Evolutionary conservation across 1,284 basidiomycete genomes (phyloP).

Genomic region (Austroboletus niveus): DNA sequence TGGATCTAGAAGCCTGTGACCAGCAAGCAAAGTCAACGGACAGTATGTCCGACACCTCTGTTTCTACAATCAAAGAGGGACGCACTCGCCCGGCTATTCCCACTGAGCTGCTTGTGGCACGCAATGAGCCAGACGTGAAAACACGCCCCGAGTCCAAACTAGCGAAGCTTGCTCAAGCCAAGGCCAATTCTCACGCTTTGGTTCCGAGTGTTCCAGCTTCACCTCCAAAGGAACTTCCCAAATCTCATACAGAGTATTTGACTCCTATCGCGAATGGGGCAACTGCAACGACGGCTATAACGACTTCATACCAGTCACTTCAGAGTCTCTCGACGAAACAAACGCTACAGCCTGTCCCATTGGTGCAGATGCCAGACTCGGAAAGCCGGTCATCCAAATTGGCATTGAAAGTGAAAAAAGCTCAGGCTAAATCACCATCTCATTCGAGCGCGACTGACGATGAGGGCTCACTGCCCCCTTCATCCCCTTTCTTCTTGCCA

Average conservation of each 20-base stretch:
- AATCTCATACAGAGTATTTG: slow-evolving; percentile 60
- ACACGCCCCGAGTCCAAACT: slow-evolving; percentile 61
- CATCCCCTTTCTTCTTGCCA: slow-evolving; percentile 57
- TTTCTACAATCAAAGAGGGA: slow-evolving; percentile 24
- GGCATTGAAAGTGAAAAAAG: slow-evolving; percentile 64
- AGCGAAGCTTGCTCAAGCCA: slow-evolving; percentile 62
- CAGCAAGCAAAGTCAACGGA: slow-evolving; percentile 13
- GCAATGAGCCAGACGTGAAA: slow-evolving; percentile 24
- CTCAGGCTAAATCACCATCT: slow-evolving; percentile 40
- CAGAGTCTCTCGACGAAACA: slow-evolving; percentile 43
- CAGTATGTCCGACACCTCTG: slow-evolving; percentile 18
- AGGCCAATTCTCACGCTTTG: slow-evolving; percentile 41
- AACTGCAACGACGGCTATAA: slow-evolving; percentile 76
- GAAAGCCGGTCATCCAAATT: slow-evolving; percentile 58
- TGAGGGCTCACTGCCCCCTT: slow-evolving; percentile 32
- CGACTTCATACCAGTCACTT: slow-evolving; percentile 69
- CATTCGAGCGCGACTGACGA: slow-evolving; percentile 38
- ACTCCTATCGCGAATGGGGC: slow-evolving; percentile 73
- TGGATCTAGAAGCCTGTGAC: slow-evolving; percentile 44
- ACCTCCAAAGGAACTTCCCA: slow-evolving; percentile 36
- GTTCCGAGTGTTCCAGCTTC: slow-evolving; percentile 37
- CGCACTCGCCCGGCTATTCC: slow-evolving; percentile 5
- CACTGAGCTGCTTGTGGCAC: slow-evolving; percentile 10
- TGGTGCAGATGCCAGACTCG: slow-evolving; percentile 30
- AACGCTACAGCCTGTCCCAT: slow-evolving; percentile 17